phyloP scores from a whole-genome alignment of 2,329 filamentous ascomycete species.

The Zasmidium angulare region DNA sequence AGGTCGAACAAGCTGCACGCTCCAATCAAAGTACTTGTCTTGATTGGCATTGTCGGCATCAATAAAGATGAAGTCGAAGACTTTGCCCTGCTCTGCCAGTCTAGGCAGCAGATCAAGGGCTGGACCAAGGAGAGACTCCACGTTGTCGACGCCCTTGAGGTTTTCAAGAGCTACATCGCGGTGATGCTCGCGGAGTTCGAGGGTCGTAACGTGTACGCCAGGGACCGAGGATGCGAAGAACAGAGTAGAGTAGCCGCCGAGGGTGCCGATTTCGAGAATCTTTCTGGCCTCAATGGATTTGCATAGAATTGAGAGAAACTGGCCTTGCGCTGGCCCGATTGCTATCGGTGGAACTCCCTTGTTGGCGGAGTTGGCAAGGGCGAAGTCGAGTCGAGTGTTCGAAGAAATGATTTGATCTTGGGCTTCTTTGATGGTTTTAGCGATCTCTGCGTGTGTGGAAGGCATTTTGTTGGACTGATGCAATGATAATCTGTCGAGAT shows the following conservation, averaged over 20 bases:
- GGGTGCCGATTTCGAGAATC: slow-evolving; percentile 56
- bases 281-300: slow-evolving; percentile 21
- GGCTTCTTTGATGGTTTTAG: neutral
- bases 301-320: slow-evolving; percentile 42
- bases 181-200: slow-evolving; percentile 51
- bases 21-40: slow-evolving; percentile 24
- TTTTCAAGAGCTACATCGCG: slow-evolving; percentile 44
- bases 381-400: slow-evolving; percentile 10
- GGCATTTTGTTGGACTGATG: neutral
- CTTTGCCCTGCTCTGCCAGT: slow-evolving; percentile 12
- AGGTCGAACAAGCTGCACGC: slow-evolving; percentile 17
- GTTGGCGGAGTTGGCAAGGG: slow-evolving; percentile 12
- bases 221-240: slow-evolving; percentile 49
- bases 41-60: slow-evolving; percentile 26
- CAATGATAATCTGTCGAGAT: too few species aligned
- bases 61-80: slow-evolving; percentile 28
- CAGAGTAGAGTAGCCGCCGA: slow-evolving; percentile 56
- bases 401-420: neutral
- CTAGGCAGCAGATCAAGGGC: slow-evolving; percentile 22
- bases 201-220: slow-evolving; percentile 47
- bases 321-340: slow-evolving; percentile 37
- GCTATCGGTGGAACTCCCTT: slow-evolving; percentile 36
- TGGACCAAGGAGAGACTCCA: slow-evolving; percentile 22
- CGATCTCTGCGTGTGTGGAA: neutral
- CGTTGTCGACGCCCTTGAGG: slow-evolving; percentile 15